A percentile compares a stretch with the other conserved stretches of the same genome.
phyloP scores from a whole-genome alignment of 2,329 filamentous ascomycete species.

The Aureobasidium lini region DNA sequence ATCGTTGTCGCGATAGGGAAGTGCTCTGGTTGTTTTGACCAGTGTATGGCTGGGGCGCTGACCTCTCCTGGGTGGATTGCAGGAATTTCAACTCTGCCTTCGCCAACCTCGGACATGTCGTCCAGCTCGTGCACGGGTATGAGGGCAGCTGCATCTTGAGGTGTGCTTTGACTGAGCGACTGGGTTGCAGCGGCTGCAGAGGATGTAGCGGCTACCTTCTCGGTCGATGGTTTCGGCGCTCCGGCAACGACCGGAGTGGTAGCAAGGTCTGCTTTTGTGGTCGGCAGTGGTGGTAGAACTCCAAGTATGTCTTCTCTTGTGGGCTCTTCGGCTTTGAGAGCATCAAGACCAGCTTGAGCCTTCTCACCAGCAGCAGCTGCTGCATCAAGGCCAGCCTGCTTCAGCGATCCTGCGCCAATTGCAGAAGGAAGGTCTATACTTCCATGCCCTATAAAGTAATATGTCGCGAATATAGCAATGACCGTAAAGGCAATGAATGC shows the following conservation, averaged over 20 bases:
- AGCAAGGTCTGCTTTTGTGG: background rate
- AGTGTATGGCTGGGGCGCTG: conserved; percentile 30
- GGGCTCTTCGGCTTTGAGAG: background rate
- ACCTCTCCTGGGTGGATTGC: conserved; percentile 16
- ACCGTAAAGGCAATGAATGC: conserved; percentile 51
- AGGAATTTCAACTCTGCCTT: conserved; percentile 27
- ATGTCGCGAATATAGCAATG: conserved; percentile 47
- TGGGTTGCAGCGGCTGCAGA: conserved; percentile 1
- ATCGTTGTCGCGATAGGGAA: conserved; percentile 76
- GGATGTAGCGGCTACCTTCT: background rate
- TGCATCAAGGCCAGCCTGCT: conserved; percentile 4
- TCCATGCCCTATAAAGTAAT: conserved; percentile 38
- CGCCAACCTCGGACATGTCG: conserved; percentile 1
- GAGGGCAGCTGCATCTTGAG: background rate
- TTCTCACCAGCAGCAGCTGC: background rate
- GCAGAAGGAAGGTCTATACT: conserved; percentile 13
- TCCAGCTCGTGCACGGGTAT: background rate
- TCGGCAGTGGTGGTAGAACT: background rate
- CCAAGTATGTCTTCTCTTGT: background rate
- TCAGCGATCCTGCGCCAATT: conserved; percentile 15
- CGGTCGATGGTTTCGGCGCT: background rate
- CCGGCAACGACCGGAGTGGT: background rate
- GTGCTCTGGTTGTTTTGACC: conserved; percentile 57
- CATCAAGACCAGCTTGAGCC: conserved; percentile 4
- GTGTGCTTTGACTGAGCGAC: background rate